phyloP scores from a whole-genome alignment of 75 land plant species.

The Isoetes taiwanensis region DNA sequence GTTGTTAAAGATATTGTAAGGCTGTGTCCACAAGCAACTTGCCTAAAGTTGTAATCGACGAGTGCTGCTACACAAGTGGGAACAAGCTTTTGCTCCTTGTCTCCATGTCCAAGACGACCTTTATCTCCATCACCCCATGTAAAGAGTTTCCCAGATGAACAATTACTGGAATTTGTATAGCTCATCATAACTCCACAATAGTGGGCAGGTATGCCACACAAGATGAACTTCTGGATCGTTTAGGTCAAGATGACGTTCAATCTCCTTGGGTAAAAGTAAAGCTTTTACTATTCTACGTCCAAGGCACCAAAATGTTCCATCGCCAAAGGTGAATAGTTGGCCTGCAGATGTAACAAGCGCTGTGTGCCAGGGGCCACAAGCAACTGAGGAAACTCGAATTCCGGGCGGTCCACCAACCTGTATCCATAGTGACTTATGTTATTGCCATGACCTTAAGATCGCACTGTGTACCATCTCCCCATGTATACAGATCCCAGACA shows the following conservation, averaged over 20 bases:
- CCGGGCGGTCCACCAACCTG: slow-evolving; percentile 61
- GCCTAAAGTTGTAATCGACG: slow-evolving; percentile 54
- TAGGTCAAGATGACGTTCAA: slow-evolving; percentile 56
- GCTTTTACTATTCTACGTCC: slow-evolving; percentile 64
- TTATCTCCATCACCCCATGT: slow-evolving; percentile 98
- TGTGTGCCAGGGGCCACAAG: slow-evolving; percentile 93
- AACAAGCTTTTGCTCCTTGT: slow-evolving; percentile 54
- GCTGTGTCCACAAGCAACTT: slow-evolving; percentile 73
- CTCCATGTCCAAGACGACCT: slow-evolving; percentile 77
- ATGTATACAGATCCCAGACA: slow-evolving; percentile 80
- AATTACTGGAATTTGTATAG: slow-evolving; percentile 28
- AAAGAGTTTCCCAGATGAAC: slow-evolving; percentile 67
- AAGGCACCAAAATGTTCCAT: slow-evolving; percentile 78
- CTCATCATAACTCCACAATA: slow-evolving; percentile 73
- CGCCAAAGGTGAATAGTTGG: slow-evolving; percentile 84
- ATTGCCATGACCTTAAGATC: slow-evolving; percentile 73
- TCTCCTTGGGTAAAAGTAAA: slow-evolving; percentile 48
- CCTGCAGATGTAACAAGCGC: slow-evolving; percentile 76
- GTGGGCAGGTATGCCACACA: slow-evolving; percentile 95
- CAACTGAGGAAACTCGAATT: slow-evolving; percentile 51
- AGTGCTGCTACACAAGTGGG: slow-evolving; percentile 77
- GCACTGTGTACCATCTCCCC: slow-evolving; percentile 72
- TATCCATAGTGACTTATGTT: slow-evolving; percentile 79
- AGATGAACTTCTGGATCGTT: slow-evolving; percentile 72
- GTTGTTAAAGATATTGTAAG: slow-evolving; percentile 64